Evolutionary conservation across 768 basidiomycete species (phyloP), one percentile per base, ranked within the genome.

Genomic region (Guyanaporus albipodus): DNA sequence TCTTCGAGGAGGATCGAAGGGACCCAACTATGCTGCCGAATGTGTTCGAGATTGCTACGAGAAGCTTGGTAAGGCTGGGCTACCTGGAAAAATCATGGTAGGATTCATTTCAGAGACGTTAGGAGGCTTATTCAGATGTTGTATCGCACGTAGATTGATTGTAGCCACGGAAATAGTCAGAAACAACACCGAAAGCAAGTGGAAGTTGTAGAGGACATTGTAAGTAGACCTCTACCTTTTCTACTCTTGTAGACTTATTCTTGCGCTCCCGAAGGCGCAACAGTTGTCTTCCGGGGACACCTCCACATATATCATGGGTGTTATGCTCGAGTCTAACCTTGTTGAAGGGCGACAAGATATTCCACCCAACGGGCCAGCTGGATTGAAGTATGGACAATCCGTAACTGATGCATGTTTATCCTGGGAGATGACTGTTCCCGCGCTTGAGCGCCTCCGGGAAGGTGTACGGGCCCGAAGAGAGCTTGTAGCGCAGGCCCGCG

Each of bases 301-400:
- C 1, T 76, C 82, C 1, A 58, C 71, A 6, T 71, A 77, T 50
- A 92, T 95, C 57, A 85, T 91, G 79, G 92, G 91, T 37, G 89
- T 93, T 44, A 98, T 97, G 94, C 75, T 98, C 46, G 95, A 97
- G 69, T 91, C 87, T 35, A 94, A 95, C 63, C 75, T 97, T 40
- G 74, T 83, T 8, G 91, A 88, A 63, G 91, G 92, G 22, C 81
- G 90, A 41, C 91, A 94, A 67, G 83, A 91, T 56, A 85, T 94
- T 49, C 83, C 91, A 4, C 60, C 77, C 1, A 73, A 76, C 10
- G 92, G 91, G 4, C 83, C 84, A 1, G 68, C 76, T 7, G 84
- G 79, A 10, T 70, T 95, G 37, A 83, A 76, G 58, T 91, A 91
- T 58, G 92, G 92, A 22, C 83, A 86, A 62, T 87, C 85, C 8